Percentiles rank a stretch among this genome's conserved stretches.
These are phyloP conservation scores for Galeopsis tetrahit DNA, from an alignment of 257 asterid genomes.

Conservation along the genomic window DNA sequence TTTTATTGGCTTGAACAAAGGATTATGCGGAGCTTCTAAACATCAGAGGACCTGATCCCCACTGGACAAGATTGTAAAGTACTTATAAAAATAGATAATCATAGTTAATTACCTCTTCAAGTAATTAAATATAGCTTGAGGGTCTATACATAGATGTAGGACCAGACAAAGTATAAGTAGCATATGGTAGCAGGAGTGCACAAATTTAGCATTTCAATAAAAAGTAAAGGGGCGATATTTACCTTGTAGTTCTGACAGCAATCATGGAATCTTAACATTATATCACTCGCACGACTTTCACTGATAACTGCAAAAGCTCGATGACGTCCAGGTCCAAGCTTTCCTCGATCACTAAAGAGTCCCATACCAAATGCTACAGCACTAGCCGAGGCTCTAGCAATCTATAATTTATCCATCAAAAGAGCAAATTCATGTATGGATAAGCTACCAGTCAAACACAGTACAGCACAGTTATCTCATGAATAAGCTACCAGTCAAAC, in stretches of 20 bases:
- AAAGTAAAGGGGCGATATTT: conserved; percentile 23
- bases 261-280: conserved; percentile 84
- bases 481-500: neutral
- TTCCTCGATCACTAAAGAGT: conserved; percentile 80
- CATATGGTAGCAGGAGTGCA: conserved; percentile 20
- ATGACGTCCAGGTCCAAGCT: conserved; percentile 81
- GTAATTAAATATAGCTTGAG: conserved; percentile 1
- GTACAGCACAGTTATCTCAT: no score
- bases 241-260: conserved; percentile 99
- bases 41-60: neutral
- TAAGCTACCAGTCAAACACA: neutral
- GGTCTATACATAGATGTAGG: neutral
- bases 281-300: conserved; percentile 98
- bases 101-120: conserved; percentile 9
- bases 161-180: conserved; percentile 10
- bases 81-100: neutral
- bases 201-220: conserved; percentile 17
- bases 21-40: neutral
- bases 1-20: neutral
- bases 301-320: conserved; percentile 95
- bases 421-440: conserved; percentile 23
- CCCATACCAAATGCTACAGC: conserved; percentile 99
- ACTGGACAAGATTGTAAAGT: neutral
- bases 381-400: conserved; percentile 96
- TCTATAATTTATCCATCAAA: conserved; percentile 45